A percentile compares a stretch with the other conserved stretches of the same genome.
Evolutionary conservation across 768 basidiomycete species (phyloP).

Genomic region (Pisolithus tinctorius): DNA sequence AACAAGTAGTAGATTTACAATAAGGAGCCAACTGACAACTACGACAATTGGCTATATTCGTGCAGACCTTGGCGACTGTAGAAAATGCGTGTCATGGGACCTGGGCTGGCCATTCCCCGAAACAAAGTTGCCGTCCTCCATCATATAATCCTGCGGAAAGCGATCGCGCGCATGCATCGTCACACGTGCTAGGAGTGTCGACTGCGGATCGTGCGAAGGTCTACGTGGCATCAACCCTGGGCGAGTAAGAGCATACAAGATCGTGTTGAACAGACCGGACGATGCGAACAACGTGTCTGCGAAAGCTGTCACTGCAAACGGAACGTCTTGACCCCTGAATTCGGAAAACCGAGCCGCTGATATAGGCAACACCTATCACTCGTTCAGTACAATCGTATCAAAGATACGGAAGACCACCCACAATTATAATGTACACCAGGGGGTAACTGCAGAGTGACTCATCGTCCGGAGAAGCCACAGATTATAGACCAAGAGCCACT

Average conservation of each 20-base stretch:
- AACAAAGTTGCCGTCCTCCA: neutral
- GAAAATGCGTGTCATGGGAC: too few relatives aligned
- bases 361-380: conserved; percentile 32
- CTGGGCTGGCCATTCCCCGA: too few relatives aligned
- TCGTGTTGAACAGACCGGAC: conserved; percentile 40
- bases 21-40: too few relatives aligned
- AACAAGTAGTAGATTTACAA: too few relatives aligned
- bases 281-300: conserved; percentile 35
- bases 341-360: conserved; percentile 33
- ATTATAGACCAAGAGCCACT: conserved; percentile 12
- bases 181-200: neutral
- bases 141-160: neutral
- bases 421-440: conserved; percentile 34
- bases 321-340: conserved; percentile 25
- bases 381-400: neutral
- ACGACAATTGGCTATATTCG: too few relatives aligned
- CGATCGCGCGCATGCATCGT: neutral
- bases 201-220: neutral
- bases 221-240: conserved; percentile 31
- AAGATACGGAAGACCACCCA: conserved; percentile 7
- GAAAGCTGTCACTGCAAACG: conserved; percentile 33
- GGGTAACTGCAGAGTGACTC: conserved; percentile 33
- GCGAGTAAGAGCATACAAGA: conserved; percentile 33
- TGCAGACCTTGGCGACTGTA: too few relatives aligned
- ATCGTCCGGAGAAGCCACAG: conserved; percentile 3